Evolutionary conservation across 2,329 filamentous ascomycete genomes (phyloP).

Genomic region (Fusarium zealandicum): DNA sequence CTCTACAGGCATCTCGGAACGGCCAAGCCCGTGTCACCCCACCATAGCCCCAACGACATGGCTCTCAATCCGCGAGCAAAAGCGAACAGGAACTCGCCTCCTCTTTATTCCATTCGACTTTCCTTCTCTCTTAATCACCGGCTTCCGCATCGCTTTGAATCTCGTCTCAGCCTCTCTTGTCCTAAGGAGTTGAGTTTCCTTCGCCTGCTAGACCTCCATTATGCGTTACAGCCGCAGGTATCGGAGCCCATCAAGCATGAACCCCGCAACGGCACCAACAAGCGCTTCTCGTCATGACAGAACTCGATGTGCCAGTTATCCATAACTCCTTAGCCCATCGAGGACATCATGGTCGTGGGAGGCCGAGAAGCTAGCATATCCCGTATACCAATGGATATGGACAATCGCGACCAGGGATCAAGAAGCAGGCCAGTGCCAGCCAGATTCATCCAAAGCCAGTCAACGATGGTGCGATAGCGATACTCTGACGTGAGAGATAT

Average conservation of each 20-base stretch:
- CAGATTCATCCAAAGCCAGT: not conserved
- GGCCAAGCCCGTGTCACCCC: constrained; percentile 31
- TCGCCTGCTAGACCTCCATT: not conserved
- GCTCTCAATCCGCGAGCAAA: constrained; percentile 11
- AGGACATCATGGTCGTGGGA: too few species aligned
- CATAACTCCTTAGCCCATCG: too few species aligned
- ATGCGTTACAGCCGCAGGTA: not conserved
- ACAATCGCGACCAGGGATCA: too few species aligned
- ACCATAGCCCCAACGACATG: constrained; percentile 31
- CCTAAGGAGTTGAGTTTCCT: not conserved
- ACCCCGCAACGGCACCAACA: constrained; percentile 13
- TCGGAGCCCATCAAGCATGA: not conserved
- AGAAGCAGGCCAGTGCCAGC: not conserved
- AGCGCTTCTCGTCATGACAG: not conserved
- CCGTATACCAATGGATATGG: too few species aligned
- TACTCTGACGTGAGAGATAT: not conserved
- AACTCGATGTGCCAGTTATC: not conserved
- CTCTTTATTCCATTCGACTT: not conserved
- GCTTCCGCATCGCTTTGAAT: too few species aligned
- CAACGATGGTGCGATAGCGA: not conserved
- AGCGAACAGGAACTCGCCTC: constrained; percentile 3
- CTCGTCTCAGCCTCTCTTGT: not conserved
- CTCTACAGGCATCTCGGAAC: constrained; percentile 17
- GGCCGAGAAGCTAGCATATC: too few species aligned
- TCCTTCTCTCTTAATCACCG: not conserved